Evolutionary conservation across 352 stramenopile species (phyloP).

Genomic region (Globisporangium canariense): DNA sequence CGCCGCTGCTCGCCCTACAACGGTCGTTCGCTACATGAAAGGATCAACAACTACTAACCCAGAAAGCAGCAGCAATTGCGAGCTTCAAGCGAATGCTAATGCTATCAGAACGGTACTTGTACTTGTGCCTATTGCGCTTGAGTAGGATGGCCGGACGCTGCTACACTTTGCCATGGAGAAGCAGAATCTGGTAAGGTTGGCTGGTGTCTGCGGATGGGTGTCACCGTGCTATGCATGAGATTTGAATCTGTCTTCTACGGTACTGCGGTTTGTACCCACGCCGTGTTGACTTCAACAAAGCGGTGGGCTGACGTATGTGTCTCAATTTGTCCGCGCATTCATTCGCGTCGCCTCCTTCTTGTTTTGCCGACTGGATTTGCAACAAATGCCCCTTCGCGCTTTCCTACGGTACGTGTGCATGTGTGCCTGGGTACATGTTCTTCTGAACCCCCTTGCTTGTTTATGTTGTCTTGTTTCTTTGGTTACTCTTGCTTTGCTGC

Average conservation of each 20-base stretch:
- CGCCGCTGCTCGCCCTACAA: too few relatives aligned
- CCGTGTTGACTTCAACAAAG: too few relatives aligned
- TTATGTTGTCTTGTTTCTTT: background rate
- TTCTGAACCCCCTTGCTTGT: background rate
- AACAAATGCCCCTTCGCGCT: too few relatives aligned
- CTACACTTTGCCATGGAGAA: slow-evolving; percentile 28
- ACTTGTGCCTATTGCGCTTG: background rate
- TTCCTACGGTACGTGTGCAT: background rate
- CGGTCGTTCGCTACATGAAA: too few relatives aligned
- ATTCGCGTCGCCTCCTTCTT: too few relatives aligned
- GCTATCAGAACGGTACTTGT: background rate
- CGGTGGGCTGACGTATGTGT: too few relatives aligned
- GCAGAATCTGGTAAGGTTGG: slow-evolving; percentile 23
- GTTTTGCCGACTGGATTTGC: too few relatives aligned
- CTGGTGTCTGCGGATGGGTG: too few relatives aligned
- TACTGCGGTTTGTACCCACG: background rate
- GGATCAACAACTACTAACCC: too few relatives aligned
- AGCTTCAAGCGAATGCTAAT: background rate
- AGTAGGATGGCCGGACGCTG: slow-evolving; percentile 33
- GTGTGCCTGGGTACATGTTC: background rate
- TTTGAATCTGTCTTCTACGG: slow-evolving; percentile 1
- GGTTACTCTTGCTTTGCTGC: too few relatives aligned
- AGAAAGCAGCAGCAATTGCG: too few relatives aligned
- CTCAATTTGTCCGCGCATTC: too few relatives aligned
- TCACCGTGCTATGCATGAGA: background rate